Evolutionary conservation across 2,329 filamentous ascomycete species (phyloP), one percentile per base, ranked within the genome.

Genomic region (Metarhizium robertsii): DNA sequence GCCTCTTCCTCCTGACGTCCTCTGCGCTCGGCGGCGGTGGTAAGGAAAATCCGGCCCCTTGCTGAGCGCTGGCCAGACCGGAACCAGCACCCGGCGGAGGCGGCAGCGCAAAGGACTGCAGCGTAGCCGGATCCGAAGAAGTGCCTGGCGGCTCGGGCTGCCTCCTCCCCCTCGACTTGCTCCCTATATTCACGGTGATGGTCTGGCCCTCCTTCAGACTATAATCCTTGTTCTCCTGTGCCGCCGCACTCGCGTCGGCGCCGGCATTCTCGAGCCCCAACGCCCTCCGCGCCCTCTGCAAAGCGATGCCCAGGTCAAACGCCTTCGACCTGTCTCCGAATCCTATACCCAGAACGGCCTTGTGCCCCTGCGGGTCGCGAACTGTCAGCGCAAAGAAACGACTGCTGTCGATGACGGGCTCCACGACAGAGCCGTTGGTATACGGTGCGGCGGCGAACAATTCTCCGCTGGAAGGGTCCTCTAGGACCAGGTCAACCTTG

Each of bases 141-240:
- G 57, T 38, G 16, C 16, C 38, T 14, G 50, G 36, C 25, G 32
- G 38, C 25, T 32, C 40, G 13, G 4, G 45, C 18, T 71, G 66
- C 61, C 67, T 76, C 61, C 81, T 76, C 61, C 77, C 71, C 16
- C 76, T 77, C 57, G 80, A 76, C 60, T 76, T 76, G 51, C 76
- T 79, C 25, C 83, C 82, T 4, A 94, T 78, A 67, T 88, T 89
- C 60, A 95, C 85, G 29, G 86, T 90, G 62, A 95, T 95, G 18
- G 88, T 95, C 77, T 96, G 87, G 11, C 90, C 90, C 58, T 92
- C 90, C 70, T 95, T 95, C 60, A 96, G 70, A 64, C 88, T 92
- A 66, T 90, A 91, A 65, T 95, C 90, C 61, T 80, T 82, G 1
- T 59, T 59, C 49, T 70, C 65, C 55, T 71, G 69, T 57, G 71